Percentiles rank a stretch among this genome's conserved stretches.
Conservation (phyloP, 352 stramenopile species). For the Achlya hypogyna region DNA sequence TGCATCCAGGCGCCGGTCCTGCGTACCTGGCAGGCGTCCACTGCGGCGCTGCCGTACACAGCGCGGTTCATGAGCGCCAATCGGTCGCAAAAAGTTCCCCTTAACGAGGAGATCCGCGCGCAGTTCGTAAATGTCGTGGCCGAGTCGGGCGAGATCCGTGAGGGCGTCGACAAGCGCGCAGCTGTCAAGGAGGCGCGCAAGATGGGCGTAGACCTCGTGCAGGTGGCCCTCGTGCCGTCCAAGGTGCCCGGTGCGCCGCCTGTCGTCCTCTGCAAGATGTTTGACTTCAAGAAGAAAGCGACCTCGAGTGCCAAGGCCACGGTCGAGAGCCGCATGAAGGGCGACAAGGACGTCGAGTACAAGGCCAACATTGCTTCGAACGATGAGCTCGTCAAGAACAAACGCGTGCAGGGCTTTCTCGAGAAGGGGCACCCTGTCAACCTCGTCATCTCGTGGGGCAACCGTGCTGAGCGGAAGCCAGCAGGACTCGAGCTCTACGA, state of each 20-base stretch:
- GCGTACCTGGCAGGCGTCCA: too few species aligned
- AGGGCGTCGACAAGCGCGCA: conserved; percentile 38
- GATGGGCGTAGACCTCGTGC: conserved; percentile 58
- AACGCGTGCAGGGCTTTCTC: conserved; percentile 2
- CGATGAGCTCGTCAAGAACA: conserved; percentile 9
- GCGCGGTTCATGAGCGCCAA: conserved; percentile 25
- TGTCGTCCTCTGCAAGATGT: conserved; percentile 14
- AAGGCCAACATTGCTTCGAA: conserved; percentile 9
- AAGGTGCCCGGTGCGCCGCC: not conserved
- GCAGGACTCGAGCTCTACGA: conserved; percentile 3
- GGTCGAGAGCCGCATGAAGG: not conserved
- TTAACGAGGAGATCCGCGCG: conserved; percentile 55
- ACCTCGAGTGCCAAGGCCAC: not conserved
- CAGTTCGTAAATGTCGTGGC: conserved; percentile 42
- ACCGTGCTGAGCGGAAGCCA: not conserved
- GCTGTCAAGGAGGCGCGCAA: conserved; percentile 42
- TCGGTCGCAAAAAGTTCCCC: conserved; percentile 35
- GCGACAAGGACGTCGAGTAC: conserved; percentile 15
- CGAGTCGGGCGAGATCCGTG: conserved; percentile 40
- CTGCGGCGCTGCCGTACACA: not conserved
- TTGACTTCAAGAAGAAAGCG: not conserved
- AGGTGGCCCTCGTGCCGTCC: conserved; percentile 34
- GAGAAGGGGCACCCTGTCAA: conserved; percentile 16
- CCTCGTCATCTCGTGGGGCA: conserved; percentile 5
- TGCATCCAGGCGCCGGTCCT: not conserved